Base-by-base conservation (phyloP, 805 yeast genomes). In the Metschnikowia bowlesiae region DNA sequence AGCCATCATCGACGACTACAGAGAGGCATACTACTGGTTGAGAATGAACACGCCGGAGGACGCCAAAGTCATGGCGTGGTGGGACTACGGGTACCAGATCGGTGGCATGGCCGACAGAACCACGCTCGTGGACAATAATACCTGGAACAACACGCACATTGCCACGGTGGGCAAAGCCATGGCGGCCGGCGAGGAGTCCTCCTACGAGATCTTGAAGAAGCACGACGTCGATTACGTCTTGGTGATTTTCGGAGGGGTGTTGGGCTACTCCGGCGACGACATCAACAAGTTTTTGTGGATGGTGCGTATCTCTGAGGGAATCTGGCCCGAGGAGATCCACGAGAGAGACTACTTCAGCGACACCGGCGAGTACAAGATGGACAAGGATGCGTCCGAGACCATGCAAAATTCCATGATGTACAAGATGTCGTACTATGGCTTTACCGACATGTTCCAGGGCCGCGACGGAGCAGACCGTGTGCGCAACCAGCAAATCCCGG, bases 21-120 rank as follows among this genome's bases (percentile, higher is more conserved):
- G 99, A 72, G 99, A 94, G 76, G 99, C 98, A 9, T 94, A 94
- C 75, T 94, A 92, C 69, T 94, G 99, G 99, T 76, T 94, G 61
- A 84, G 99, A 64, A 91, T 92, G 96, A 94, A 94, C 73, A 94
- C 99, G 0, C 83, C 87, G 3, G 97, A 94, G 67, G 98, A 94
- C 66, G 87, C 97, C 34, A 91, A 88, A 69, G 87, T 94, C 53
- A 89, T 95, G 86, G 85, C 97, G 9, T 94, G 99, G 99, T 94
- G 99, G 99, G 99, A 95, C 75, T 95, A 95, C 65, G 99, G 99
- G 49, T 94, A 94, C 71, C 99, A 94, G 75, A 94, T 94, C 63
- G 99, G 99, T 61, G 99, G 99, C 55, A 94, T 94, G 98, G 99
- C 99, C 42, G 99, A 94, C 71, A 83, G 99, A 65, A 92, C 98